These are phyloP conservation scores for Ogataea trehalophila DNA, from an alignment of 805 yeast genomes.

Conservation along the genomic window DNA sequence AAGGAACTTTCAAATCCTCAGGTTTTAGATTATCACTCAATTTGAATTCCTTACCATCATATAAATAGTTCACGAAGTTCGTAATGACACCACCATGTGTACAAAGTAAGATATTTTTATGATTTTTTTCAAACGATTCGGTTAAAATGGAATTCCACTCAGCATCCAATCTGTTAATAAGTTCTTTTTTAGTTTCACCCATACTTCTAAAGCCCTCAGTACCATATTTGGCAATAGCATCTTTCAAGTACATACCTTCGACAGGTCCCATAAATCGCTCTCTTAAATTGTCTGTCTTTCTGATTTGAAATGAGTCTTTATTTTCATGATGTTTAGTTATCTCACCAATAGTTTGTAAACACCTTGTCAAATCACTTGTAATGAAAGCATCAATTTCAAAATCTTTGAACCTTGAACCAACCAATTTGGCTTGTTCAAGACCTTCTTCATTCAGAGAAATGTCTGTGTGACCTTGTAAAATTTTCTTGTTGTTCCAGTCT, in stretches of 20 bases:
- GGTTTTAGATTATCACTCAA: slow-evolving; percentile 36
- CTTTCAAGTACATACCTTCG: slow-evolving; percentile 67
- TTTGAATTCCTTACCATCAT: slow-evolving; percentile 33
- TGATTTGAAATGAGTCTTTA: slow-evolving; percentile 14
- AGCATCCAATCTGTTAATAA: slow-evolving; percentile 43
- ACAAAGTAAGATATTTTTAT: slow-evolving; percentile 53
- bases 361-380: slow-evolving; percentile 53
- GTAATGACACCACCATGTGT: slow-evolving; percentile 84
- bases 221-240: slow-evolving; percentile 60
- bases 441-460: slow-evolving; percentile 63
- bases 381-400: slow-evolving; percentile 42
- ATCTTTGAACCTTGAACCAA: slow-evolving; percentile 42
- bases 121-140: slow-evolving; percentile 29
- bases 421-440: slow-evolving; percentile 47
- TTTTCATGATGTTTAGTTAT: slow-evolving; percentile 30
- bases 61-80: slow-evolving; percentile 48
- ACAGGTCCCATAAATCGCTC: slow-evolving; percentile 78
- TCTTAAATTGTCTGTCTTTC: slow-evolving; percentile 44
- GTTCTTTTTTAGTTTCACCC: slow-evolving; percentile 54
- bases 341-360: slow-evolving; percentile 51
- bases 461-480: slow-evolving; percentile 76
- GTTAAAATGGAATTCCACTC: slow-evolving; percentile 42
- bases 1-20: slow-evolving; percentile 52
- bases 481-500: slow-evolving; percentile 59
- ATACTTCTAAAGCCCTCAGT: slow-evolving; percentile 47